Conservation (phyloP, 2,329 filamentous ascomycete genomes). For the Botrytis tulipae region DNA sequence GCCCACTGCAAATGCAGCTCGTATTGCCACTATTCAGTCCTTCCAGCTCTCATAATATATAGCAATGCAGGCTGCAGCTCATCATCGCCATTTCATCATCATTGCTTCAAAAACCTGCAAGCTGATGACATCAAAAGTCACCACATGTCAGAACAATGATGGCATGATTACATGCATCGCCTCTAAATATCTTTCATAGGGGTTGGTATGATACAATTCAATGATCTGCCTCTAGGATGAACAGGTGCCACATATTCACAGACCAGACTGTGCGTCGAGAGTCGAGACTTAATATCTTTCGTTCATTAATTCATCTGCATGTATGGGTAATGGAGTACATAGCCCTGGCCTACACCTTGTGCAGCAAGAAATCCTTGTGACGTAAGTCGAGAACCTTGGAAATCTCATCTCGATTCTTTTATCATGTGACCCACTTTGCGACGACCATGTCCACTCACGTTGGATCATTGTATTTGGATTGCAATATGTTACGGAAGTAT, state of each 20-base stretch:
- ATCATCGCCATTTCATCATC: not conserved
- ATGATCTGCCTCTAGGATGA: not conserved
- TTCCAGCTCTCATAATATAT: not conserved
- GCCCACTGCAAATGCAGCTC: not conserved
- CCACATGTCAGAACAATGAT: not conserved
- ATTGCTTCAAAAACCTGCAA: not conserved
- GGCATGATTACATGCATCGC: not conserved
- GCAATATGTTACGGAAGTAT: not conserved
- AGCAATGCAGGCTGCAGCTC: not conserved
- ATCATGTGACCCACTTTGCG: constrained; percentile 12
- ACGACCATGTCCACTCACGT: constrained; percentile 1
- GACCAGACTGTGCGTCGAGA: constrained; percentile 4
- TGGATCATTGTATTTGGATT: not conserved
- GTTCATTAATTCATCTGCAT: not conserved
- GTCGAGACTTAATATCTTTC: not conserved
- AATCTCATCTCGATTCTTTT: not conserved
- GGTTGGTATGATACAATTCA: not conserved
- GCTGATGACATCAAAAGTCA: constrained; percentile 6
- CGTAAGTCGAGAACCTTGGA: constrained; percentile 11
- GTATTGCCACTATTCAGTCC: not conserved
- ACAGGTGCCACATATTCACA: not conserved
- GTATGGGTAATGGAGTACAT: not conserved
- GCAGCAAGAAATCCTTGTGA: constrained; percentile 3
- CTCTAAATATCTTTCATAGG: not conserved
- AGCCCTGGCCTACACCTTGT: not conserved